Conservation (phyloP, 176 grass and related monocot species). For the Leersia perrieri region DNA sequence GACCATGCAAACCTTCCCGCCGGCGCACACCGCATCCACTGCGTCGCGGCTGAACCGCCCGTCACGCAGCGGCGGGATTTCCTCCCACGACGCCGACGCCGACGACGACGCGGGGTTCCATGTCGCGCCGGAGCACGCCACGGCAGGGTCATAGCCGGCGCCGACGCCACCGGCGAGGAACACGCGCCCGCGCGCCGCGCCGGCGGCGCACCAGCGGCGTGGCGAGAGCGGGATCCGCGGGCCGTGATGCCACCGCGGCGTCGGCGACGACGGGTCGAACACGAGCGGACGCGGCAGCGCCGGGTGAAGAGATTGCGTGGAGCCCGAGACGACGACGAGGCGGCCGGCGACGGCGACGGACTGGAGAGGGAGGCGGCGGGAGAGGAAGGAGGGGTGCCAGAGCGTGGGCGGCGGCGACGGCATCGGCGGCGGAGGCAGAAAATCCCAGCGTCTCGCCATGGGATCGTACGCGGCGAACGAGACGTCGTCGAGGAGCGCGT, state of each 20-base stretch:
- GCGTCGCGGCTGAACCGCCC: conserved; percentile 75
- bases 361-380: conserved; percentile 73
- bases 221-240: conserved; percentile 62
- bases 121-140: conserved; percentile 42
- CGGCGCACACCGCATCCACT: conserved; percentile 52
- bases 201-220: conserved; percentile 79
- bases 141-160: conserved; percentile 41
- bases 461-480: conserved; percentile 67
- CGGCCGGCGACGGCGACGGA: conserved; percentile 29
- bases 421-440: conserved; percentile 44
- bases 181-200: conserved; percentile 41
- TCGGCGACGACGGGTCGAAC: conserved; percentile 47
- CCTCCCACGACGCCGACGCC: conserved; percentile 47
- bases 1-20: conserved; percentile 87
- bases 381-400: conserved; percentile 65
- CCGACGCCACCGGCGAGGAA: conserved; percentile 70
- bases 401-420: conserved; percentile 45
- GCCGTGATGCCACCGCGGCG: conserved; percentile 46
- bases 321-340: conserved; percentile 60
- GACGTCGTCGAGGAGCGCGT: conserved; percentile 51
- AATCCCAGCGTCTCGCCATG: conserved; percentile 39
- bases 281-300: conserved; percentile 62
- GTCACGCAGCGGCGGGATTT: conserved; percentile 59
- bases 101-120: conserved; percentile 52
- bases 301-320: conserved; percentile 55